Conservation (phyloP, 257 asterid genomes). For the Solanum etuberosum region DNA sequence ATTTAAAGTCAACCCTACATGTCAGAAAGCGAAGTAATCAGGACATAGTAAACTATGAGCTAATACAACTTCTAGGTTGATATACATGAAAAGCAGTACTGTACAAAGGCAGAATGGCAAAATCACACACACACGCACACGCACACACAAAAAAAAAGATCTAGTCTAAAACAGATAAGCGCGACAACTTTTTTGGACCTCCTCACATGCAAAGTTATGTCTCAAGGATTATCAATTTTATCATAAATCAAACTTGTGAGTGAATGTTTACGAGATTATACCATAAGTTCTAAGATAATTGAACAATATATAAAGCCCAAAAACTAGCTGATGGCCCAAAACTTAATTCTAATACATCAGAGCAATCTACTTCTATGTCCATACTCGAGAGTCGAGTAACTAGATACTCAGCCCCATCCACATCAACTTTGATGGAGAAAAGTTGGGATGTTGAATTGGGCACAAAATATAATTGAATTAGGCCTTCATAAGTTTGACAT, state of each 20-base stretch:
- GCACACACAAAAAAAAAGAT: neutral
- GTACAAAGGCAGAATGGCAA: neutral
- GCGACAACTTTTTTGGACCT: neutral
- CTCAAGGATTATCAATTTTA: neutral
- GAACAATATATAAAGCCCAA: neutral
- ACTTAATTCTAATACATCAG: neutral
- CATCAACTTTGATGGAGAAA: neutral
- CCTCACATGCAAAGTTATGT: neutral
- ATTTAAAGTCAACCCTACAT: conserved; percentile 68
- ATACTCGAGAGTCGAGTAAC: neutral
- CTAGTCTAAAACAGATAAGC: neutral
- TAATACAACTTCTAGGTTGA: neutral
- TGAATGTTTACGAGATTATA: neutral
- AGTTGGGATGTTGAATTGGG: neutral
- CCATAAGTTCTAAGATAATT: neutral
- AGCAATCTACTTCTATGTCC: neutral
- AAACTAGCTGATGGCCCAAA: neutral
- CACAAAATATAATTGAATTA: neutral
- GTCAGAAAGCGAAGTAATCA: neutral
- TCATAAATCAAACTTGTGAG: neutral
- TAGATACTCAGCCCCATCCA: neutral
- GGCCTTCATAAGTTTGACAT: neutral
- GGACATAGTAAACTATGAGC: neutral
- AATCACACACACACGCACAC: too few species aligned
- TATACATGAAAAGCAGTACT: neutral